Conservation (phyloP, 2,329 filamentous ascomycete genomes). For the Colletotrichum sojae region DNA sequence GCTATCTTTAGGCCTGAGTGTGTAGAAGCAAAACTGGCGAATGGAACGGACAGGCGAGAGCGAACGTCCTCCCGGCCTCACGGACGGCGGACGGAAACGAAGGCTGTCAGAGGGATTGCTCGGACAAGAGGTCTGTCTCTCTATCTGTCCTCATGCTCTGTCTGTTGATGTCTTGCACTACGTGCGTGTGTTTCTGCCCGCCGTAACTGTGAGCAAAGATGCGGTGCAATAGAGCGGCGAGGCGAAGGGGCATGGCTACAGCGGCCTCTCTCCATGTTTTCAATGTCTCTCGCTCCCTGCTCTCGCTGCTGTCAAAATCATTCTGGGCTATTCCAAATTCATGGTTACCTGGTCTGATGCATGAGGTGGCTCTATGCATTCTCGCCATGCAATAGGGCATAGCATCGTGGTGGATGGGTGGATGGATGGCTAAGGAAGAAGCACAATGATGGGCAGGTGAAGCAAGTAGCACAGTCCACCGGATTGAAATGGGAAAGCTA, state of each 20-base stretch:
- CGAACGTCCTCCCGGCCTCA: conserved; percentile 5
- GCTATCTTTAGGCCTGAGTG: conserved; percentile 5
- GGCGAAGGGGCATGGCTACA: conserved; percentile 4
- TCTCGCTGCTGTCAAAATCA: not conserved
- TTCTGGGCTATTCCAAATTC: too few species aligned
- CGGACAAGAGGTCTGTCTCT: not conserved
- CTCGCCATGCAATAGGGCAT: too few species aligned
- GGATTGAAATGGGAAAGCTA: conserved; percentile 34
- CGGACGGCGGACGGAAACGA: conserved; percentile 24
- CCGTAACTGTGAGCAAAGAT: too few species aligned
- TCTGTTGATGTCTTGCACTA: not conserved
- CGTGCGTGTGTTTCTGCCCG: too few species aligned
- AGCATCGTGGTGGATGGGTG: too few species aligned
- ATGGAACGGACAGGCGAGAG: not conserved
- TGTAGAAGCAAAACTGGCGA: not conserved
- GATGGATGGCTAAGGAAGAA: too few species aligned
- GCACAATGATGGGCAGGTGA: not conserved
- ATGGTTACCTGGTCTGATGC: too few species aligned
- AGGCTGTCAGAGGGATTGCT: conserved; percentile 15
- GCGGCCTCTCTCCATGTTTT: not conserved
- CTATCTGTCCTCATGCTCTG: not conserved
- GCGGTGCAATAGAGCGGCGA: not conserved
- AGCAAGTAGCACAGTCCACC: conserved; percentile 27
- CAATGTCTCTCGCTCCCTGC: conserved; percentile 10
- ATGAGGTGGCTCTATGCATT: too few species aligned